These are phyloP conservation scores for Colletotrichum sp. DNA, from an alignment of 2,329 filamentous ascomycete genomes.

Conservation along the genomic window DNA sequence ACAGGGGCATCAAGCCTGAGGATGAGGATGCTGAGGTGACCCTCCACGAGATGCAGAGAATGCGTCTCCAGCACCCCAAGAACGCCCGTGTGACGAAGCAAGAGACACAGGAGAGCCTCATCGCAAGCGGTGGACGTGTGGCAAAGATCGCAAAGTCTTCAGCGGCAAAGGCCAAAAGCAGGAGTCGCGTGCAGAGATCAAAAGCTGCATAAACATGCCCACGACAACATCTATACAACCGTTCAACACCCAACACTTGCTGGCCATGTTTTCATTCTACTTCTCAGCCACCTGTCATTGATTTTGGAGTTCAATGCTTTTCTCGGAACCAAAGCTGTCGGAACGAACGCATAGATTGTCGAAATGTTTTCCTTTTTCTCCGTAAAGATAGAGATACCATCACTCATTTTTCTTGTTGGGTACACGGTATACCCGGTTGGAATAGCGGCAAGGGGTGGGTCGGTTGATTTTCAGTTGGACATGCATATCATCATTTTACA, in stretches of 20 bases:
- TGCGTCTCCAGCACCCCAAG: background rate
- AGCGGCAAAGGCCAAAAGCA: background rate
- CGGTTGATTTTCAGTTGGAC: background rate
- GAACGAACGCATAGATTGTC: slow-evolving; percentile 2
- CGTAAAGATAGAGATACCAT: slow-evolving; percentile 1
- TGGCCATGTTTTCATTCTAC: background rate
- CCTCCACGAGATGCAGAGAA: background rate
- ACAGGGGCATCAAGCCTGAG: slow-evolving; percentile 7
- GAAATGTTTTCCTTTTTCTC: background rate
- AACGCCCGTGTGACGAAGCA: background rate
- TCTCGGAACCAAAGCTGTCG: background rate
- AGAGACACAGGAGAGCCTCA: background rate
- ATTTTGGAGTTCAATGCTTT: background rate
- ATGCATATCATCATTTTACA: background rate
- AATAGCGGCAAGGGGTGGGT: background rate
- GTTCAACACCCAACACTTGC: background rate
- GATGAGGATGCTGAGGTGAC: slow-evolving; percentile 17
- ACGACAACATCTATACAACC: background rate
- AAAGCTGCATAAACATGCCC: background rate
- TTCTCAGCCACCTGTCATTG: background rate
- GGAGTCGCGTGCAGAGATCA: background rate
- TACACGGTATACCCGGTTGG: background rate
- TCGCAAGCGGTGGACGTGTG: background rate
- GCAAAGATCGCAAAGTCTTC: background rate
- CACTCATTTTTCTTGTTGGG: background rate